Evolutionary conservation across 345 rosid species (phyloP).

Genomic region (Cardamine occulta): DNA sequence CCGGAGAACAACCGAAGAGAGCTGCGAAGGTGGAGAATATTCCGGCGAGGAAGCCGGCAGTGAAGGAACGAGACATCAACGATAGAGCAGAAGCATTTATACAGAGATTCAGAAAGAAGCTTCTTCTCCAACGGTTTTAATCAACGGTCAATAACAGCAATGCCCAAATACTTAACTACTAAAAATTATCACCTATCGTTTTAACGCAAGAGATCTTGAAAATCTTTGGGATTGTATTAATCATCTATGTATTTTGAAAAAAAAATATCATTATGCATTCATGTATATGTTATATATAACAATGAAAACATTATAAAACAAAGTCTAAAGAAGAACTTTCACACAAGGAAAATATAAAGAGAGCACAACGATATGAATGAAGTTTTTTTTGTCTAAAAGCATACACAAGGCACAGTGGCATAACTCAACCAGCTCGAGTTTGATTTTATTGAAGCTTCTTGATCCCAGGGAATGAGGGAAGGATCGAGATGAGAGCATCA

Average conservation of each 20-base stretch:
- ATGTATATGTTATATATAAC: neutral
- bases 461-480: slow-evolving; percentile 89
- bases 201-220: slow-evolving; percentile 3
- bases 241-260: slow-evolving; percentile 26
- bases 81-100: slow-evolving; percentile 81
- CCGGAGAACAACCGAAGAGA: slow-evolving; percentile 22
- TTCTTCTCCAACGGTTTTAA: slow-evolving; percentile 68
- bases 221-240: slow-evolving; percentile 21
- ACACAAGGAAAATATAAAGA: slow-evolving; percentile 10
- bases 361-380: slow-evolving; percentile 32
- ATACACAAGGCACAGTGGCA: slow-evolving; percentile 34
- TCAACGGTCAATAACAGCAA: slow-evolving; percentile 48
- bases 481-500: slow-evolving; percentile 80
- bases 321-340: slow-evolving; percentile 26
- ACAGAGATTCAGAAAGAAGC: slow-evolving; percentile 66
- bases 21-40: neutral
- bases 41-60: slow-evolving; percentile 20
- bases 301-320: slow-evolving; percentile 19
- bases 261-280: slow-evolving; percentile 17
- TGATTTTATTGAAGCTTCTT: slow-evolving; percentile 72
- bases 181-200: neutral
- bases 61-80: slow-evolving; percentile 54
- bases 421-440: slow-evolving; percentile 25
- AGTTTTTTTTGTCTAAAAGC: slow-evolving; percentile 33
- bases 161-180: neutral